These are phyloP conservation scores for Acacia crassicarpa DNA, from an alignment of 306 rosid species.

Conservation along the genomic window DNA sequence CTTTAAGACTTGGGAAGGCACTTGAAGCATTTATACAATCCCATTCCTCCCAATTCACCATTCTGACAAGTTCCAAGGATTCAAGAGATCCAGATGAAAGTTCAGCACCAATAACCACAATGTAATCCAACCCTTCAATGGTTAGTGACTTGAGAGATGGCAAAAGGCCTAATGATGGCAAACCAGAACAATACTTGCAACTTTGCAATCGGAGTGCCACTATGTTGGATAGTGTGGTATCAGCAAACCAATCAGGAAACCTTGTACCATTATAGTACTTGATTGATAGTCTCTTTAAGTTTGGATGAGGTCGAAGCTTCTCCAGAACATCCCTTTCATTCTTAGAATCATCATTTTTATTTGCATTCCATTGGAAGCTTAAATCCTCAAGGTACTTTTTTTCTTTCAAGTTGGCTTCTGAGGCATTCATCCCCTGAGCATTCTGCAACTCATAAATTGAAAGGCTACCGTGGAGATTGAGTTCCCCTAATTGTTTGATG, in stretches of 20 bases:
- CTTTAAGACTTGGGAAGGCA: slow-evolving; percentile 6
- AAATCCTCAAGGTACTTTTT: background rate
- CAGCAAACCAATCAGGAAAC: slow-evolving; percentile 11
- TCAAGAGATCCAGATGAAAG: slow-evolving; percentile 9
- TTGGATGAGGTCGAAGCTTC: background rate
- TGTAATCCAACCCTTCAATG: background rate
- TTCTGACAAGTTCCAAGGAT: background rate
- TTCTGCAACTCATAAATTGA: slow-evolving; percentile 21
- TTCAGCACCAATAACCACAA: background rate
- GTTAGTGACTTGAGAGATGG: background rate
- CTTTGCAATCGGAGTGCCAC: background rate
- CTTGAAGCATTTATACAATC: background rate
- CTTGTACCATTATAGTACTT: background rate
- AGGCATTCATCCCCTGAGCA: background rate
- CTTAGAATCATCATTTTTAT: background rate
- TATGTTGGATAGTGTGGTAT: background rate
- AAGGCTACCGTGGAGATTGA: slow-evolving; percentile 10
- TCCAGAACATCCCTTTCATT: background rate
- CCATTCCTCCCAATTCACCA: slow-evolving; percentile 23
- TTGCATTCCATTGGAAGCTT: slow-evolving; percentile 10
- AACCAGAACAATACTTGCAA: background rate
- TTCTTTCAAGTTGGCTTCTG: background rate
- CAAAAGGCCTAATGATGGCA: background rate
- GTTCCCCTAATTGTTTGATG: slow-evolving; percentile 12
- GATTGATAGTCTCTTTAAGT: background rate